phyloP scores from a whole-genome alignment of 345 rosid genomes.

The Noccaea caerulescens region DNA sequence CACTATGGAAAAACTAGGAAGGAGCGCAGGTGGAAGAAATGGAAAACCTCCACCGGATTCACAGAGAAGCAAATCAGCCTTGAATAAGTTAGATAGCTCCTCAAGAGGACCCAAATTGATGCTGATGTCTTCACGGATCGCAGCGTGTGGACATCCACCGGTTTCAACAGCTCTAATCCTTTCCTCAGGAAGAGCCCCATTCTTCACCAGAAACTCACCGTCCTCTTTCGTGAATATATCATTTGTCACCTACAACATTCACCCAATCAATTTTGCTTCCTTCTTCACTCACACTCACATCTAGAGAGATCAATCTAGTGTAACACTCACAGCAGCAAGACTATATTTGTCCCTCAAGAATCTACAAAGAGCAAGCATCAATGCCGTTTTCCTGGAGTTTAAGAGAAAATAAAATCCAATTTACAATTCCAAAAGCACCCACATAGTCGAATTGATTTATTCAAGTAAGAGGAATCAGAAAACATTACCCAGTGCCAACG shows the following conservation, averaged over 20 bases:
- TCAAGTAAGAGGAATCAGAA: not conserved
- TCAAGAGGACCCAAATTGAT: conserved; percentile 97
- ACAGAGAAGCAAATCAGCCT: conserved; percentile 87
- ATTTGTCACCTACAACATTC: conserved; percentile 74
- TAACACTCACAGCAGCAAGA: conserved; percentile 88
- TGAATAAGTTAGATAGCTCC: conserved; percentile 86
- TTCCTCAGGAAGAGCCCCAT: conserved; percentile 91
- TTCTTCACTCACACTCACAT: too few relatives aligned
- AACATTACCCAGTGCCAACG: conserved; percentile 87
- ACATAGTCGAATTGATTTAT: not conserved
- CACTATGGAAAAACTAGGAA: too few relatives aligned
- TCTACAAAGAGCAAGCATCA: conserved; percentile 87
- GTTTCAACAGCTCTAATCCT: conserved; percentile 95
- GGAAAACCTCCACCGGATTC: conserved; percentile 91
- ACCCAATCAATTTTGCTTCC: too few relatives aligned
- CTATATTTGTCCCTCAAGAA: conserved; percentile 82
- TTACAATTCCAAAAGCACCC: not conserved
- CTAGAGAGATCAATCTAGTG: too few relatives aligned
- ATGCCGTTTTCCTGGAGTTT: conserved; percentile 78
- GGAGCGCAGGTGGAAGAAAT: not conserved
- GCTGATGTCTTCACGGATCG: conserved; percentile 97
- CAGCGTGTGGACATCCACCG: conserved; percentile 99
- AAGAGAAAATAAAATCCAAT: not conserved
- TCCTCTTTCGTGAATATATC: conserved; percentile 98
- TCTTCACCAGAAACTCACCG: conserved; percentile 90